These are phyloP conservation scores for Clonostachys rhizophaga DNA, from an alignment of 2,329 filamentous ascomycete species.

Conservation along the genomic window DNA sequence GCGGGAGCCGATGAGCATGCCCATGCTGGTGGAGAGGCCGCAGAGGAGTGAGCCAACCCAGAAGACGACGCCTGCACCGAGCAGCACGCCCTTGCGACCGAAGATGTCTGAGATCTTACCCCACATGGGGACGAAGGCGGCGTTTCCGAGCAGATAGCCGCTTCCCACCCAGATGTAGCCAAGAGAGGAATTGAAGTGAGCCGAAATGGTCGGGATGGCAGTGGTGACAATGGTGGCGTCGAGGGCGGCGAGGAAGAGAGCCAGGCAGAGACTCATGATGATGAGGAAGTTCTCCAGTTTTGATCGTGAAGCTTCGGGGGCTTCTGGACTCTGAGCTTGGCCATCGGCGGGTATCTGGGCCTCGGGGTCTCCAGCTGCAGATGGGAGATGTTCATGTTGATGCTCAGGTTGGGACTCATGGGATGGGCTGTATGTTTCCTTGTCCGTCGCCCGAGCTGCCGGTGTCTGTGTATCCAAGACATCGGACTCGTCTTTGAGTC, in stretches of 20 bases:
- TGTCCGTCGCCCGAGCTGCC: too few relatives aligned
- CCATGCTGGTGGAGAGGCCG: conserved; percentile 42
- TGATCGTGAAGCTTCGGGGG: conserved; percentile 17
- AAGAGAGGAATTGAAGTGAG: conserved; percentile 57
- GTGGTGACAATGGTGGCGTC: conserved; percentile 63
- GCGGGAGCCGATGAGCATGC: conserved; percentile 48
- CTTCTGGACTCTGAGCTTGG: neutral
- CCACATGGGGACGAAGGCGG: conserved; percentile 65
- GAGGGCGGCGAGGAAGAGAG: conserved; percentile 48
- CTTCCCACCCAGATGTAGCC: conserved; percentile 78
- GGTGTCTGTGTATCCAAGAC: too few relatives aligned
- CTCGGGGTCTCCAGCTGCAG: too few relatives aligned
- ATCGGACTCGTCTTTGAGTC: too few relatives aligned
- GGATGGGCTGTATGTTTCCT: too few relatives aligned
- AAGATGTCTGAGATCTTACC: conserved; percentile 57
- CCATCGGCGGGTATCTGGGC: too few relatives aligned
- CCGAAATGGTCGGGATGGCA: conserved; percentile 60
- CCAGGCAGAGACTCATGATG: conserved; percentile 32
- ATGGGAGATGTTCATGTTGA: too few relatives aligned
- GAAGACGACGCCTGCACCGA: conserved; percentile 46
- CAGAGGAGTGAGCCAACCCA: conserved; percentile 50
- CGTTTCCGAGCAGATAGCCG: conserved; percentile 67
- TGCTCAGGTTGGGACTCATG: too few relatives aligned
- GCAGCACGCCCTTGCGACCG: conserved; percentile 50
- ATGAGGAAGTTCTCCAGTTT: conserved; percentile 29